These are phyloP conservation scores for Aspergillus neoniger DNA, from an alignment of 2,329 filamentous ascomycete species.

Conservation along the genomic window DNA sequence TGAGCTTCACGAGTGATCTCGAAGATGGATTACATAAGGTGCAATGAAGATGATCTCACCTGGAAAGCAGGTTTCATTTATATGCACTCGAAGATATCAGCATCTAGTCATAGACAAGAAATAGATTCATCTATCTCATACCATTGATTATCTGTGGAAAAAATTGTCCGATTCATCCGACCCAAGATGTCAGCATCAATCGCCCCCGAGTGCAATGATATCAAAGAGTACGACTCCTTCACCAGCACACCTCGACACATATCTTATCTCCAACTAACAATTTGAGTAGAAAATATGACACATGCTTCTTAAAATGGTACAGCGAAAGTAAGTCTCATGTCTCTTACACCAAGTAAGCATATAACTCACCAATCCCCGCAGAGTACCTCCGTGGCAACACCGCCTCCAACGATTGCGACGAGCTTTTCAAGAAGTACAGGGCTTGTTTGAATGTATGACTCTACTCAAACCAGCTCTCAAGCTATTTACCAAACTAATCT, in stretches of 20 bases:
- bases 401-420: constrained; percentile 80
- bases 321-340: constrained; percentile 73
- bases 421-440: constrained; percentile 85
- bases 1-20: constrained; percentile 16
- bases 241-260: constrained; percentile 9
- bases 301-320: constrained; percentile 98
- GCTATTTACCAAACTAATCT: neutral
- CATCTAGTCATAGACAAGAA: neutral
- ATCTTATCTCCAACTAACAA: constrained; percentile 21
- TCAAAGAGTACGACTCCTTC: constrained; percentile 76
- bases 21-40: constrained; percentile 5
- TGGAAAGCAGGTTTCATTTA: neutral
- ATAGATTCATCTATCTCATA: neutral
- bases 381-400: constrained; percentile 88
- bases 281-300: constrained; percentile 79
- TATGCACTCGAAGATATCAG: neutral
- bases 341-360: neutral
- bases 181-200: constrained; percentile 84
- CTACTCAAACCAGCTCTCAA: neutral
- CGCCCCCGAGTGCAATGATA: constrained; percentile 89
- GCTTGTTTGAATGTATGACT: constrained; percentile 74
- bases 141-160: neutral
- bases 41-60: neutral
- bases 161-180: neutral
- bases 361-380: constrained; percentile 39